Evolutionary conservation across 768 basidiomycete genomes (phyloP), one percentile per base, ranked within the genome.

Genomic region (Agrocybe chaxingu): DNA sequence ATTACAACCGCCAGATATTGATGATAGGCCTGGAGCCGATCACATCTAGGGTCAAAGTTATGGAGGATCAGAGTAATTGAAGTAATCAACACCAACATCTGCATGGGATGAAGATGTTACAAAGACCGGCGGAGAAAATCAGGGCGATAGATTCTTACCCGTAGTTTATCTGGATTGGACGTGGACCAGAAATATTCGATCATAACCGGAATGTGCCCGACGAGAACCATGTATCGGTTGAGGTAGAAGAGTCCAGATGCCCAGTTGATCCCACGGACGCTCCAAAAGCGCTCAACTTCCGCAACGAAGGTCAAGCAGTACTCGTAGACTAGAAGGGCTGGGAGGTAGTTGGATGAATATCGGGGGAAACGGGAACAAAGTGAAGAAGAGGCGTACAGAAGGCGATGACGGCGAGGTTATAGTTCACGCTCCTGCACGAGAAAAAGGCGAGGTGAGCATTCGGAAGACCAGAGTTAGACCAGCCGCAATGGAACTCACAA

Each of bases 271-370:
- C 55, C 54, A 0, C 76, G 73, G 72, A 60, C 68, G 70, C 13
- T 45, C 80, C 81, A 81, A 61, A 73, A 75, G 10, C 68, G 61
- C 16, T 70, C 66, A 6, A 76, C 63, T 51, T 82, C 80, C 29
- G 51, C 45, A 0, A 54, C 42, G 4, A 81, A 54, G 0, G 80
- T 82, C 35, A 79, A 60, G 36, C 67, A 34, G 51, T 76, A 78
- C 43, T 81, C 80, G 43, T 76, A 75, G 11, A 71, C 57, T n/a
- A 73, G 64, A 37, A 75, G 61, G 4, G 67, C 73, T 74, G 39
- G 5, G 11, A n/a, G 16, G 2, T 8, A 5, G 33, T 29, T 11
- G 45, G 29, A n/a, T 29, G 18, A 3, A 29, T 30, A 3, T 35
- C 12, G 24, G 24, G 16, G 16, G 16, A 37, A 36, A 34, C 33